Evolutionary conservation across 805 yeast genomes (phyloP).

Genomic region (Barnettozyma sp.): DNA sequence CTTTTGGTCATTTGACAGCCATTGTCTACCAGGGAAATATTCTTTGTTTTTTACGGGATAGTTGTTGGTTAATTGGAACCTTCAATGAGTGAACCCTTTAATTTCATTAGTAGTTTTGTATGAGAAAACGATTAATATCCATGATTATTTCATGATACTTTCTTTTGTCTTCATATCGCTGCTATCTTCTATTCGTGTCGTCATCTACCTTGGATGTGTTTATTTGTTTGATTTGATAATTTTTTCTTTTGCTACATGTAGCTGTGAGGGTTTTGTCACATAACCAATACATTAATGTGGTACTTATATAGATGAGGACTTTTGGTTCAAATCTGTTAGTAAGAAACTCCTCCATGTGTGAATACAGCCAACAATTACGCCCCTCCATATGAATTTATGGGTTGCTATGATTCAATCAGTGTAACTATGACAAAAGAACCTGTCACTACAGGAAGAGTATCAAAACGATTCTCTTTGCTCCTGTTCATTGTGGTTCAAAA

Average conservation of each 20-base stretch:
- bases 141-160: too few species aligned
- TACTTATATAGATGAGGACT: too few species aligned
- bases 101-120: constrained; percentile 11
- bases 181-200: too few species aligned
- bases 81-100: constrained; percentile 13
- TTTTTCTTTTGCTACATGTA: not conserved
- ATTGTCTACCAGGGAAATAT: not conserved
- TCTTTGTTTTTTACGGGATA: constrained; percentile 8
- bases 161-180: too few species aligned
- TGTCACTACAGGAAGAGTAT: constrained; percentile 51
- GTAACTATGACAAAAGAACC: constrained; percentile 79
- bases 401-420: constrained; percentile 45
- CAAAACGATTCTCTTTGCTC: constrained; percentile 20
- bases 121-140: too few species aligned
- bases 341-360: not conserved
- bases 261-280: too few species aligned
- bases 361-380: not conserved
- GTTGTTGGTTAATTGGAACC: constrained; percentile 9
- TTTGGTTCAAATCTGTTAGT: too few species aligned
- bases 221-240: not conserved
- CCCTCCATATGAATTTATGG: not conserved
- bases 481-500: constrained; percentile 28
- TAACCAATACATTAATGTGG: too few species aligned
- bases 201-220: too few species aligned
- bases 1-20: constrained; percentile 8